Evolutionary conservation across 257 asterid species (phyloP), one percentile per base, ranked within the genome.

Genomic region (Jacaranda copaia): DNA sequence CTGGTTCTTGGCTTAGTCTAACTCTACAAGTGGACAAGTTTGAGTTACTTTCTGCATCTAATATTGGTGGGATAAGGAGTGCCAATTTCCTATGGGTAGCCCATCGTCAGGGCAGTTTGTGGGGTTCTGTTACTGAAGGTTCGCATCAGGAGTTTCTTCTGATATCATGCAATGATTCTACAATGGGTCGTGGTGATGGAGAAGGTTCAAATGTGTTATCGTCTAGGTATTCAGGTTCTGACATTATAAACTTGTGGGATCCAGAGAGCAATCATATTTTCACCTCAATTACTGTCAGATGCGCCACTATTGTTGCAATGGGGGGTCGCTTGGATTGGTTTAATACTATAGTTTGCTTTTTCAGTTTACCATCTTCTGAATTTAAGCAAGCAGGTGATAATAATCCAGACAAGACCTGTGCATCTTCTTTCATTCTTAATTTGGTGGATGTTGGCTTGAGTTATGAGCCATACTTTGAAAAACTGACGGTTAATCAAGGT

Each of bases 271-370:
- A 75, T 74, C 94, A 84, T 81, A 87, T 83, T 76, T 82, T 85
- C 73, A 79, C 85, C 65, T 89, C 97, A 77, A 69, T 88, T 68
- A 85, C 89, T 60, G 83, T 92, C 77, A 87, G 89, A 75, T 84
- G 97, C 70, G 95, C 91, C 80, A 93, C 98, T 79, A 56, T 96
- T 83, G 84, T 90, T 79, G 98, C 98, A 53, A 65, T 72, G 58
- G 99, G 98, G 70, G 98, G 97, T 75, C 97, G 99, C 73, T 69
- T 93, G 81, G 99, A 96, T 89, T 96, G 99, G 99, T 86, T 91
- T 84, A 89, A 73, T 59, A 25, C 90, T 70, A 67, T 96, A 53
- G 57, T 83, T 77, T 89, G 92, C 80, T 90, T 92, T 81, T 93
- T 96, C 85, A 73, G 72, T 81, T 75, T 43, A 59, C 84, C 96